Base-by-base conservation (phyloP, 768 basidiomycete genomes). In the Harrya chromipes region DNA sequence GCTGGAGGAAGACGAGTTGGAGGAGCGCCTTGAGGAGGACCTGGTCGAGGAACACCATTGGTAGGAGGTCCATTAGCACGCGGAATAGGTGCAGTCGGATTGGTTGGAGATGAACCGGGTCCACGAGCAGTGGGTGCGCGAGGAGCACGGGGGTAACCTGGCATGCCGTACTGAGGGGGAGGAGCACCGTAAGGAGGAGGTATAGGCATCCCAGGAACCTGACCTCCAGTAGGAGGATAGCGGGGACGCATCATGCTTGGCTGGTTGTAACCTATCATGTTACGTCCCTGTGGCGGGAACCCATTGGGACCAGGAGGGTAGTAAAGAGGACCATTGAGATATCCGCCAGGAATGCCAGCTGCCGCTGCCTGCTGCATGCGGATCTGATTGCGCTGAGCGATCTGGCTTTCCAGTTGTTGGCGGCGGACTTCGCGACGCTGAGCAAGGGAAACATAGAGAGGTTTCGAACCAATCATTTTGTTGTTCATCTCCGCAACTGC, bases 401-500 rank as follows among this genome's bases (percentile, higher is more conserved):
- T 94, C 79, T 98, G 97, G 66, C 90, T 94, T 76, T 98, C 97
- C 60, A 99, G 82, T 70, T 98, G 94, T 71, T 98, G 95, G 65
- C 94, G 84, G 69, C 97, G 90, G 64, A 97, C 90, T 66, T 99
- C 97, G 55, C 94, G 93, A 58, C 95, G 92, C 70, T 99, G 97
- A 59, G 97, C 97, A 58, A 98, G 85, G 36, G 95, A 94, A 67
- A 99, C 97, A 66, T 98, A 99, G 62, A 99, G 83, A 46, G 97
- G 97, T 76, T 99, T 99, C 58, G 87, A 83, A 54, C 95, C 95
- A 64, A 98, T 91, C 87, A 98, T 98, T 77, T 95, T 95, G 83
- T 97, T 97, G 82, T 99, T 99, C 94, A 99, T 97, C 78, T 99
- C 97, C 47, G 93, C 90, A 52, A 98, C 94, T 53, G 97, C 97